phyloP scores from a whole-genome alignment of 2,329 filamentous ascomycete species.

The Penicillium expansum region DNA sequence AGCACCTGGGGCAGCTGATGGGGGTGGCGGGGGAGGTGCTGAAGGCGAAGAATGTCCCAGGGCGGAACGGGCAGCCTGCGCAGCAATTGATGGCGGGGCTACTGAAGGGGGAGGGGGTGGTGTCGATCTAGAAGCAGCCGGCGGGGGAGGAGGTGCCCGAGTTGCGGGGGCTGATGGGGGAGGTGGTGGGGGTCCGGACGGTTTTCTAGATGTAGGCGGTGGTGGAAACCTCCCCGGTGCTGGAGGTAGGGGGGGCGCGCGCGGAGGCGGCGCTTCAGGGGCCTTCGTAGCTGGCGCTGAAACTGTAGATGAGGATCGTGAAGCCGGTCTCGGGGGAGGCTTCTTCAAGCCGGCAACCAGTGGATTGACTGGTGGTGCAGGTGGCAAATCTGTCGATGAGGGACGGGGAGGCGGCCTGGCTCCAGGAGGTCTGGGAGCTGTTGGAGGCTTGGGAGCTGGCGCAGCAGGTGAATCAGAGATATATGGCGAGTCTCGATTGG shows the following conservation, averaged over 20 bases:
- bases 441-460: conserved; percentile 54
- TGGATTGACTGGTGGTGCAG: conserved; percentile 53
- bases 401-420: conserved; percentile 48
- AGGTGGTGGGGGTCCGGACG: conserved; percentile 50
- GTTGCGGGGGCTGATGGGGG: conserved; percentile 45
- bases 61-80: conserved; percentile 59
- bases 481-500: conserved; percentile 69
- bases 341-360: conserved; percentile 59
- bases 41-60: conserved; percentile 46
- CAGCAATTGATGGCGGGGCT: conserved; percentile 49
- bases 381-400: conserved; percentile 48
- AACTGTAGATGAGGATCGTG: conserved; percentile 59
- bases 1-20: conserved; percentile 45
- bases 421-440: conserved; percentile 56
- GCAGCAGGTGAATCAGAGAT: conserved; percentile 65
- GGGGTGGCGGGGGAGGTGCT: conserved; percentile 48
- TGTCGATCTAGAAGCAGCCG: conserved; percentile 44
- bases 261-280: conserved; percentile 45
- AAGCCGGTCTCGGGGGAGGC: conserved; percentile 48
- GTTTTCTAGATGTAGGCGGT: conserved; percentile 58
- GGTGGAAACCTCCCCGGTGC: conserved; percentile 50
- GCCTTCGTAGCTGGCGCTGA: conserved; percentile 57
- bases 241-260: conserved; percentile 67
- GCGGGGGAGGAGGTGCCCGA: conserved; percentile 43
- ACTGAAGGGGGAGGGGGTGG: conserved; percentile 32